Evolutionary conservation across 371 early-diverging fungal species (phyloP).

Genomic region (Dichotomocladium elegans): DNA sequence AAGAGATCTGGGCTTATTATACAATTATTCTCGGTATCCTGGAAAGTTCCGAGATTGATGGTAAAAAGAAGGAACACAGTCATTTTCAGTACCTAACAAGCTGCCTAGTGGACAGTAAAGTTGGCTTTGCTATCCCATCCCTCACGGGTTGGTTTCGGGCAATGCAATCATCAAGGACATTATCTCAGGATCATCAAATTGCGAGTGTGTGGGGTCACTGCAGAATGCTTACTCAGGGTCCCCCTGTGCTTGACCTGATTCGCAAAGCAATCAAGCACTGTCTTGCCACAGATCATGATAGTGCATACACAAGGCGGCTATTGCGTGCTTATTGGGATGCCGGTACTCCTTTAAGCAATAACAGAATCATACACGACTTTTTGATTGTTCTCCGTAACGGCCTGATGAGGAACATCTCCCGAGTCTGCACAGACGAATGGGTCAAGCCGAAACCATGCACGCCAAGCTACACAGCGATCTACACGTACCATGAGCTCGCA

Average conservation of each 20-base stretch:
- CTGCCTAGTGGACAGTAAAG: slow-evolving; percentile 31
- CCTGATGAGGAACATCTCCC: not conserved
- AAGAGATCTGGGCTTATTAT: slow-evolving; percentile 16
- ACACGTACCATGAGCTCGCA: too few species aligned
- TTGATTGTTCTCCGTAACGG: slow-evolving; percentile 52
- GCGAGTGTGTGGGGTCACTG: slow-evolving; percentile 41
- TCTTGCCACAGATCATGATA: slow-evolving; percentile 26
- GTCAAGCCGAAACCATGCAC: too few species aligned
- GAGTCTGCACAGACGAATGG: too few species aligned
- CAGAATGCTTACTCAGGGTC: slow-evolving; percentile 44
- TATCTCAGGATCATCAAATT: slow-evolving; percentile 45
- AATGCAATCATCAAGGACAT: slow-evolving; percentile 51
- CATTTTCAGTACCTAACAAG: not conserved
- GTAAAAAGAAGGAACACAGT: not conserved
- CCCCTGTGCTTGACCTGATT: slow-evolving; percentile 46
- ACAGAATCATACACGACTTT: slow-evolving; percentile 49
- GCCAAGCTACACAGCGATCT: too few species aligned
- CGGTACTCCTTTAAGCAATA: slow-evolving; percentile 44
- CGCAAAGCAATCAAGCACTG: slow-evolving; percentile 45
- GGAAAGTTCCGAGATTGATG: slow-evolving; percentile 4
- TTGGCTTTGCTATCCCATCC: slow-evolving; percentile 62
- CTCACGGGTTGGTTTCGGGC: slow-evolving; percentile 63
- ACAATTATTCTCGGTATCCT: slow-evolving; percentile 3
- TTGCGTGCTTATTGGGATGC: slow-evolving; percentile 45
- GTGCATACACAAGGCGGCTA: slow-evolving; percentile 39